These are phyloP conservation scores for Cucumis melo DNA, from an alignment of 306 rosid genomes.

Conservation along the genomic window DNA sequence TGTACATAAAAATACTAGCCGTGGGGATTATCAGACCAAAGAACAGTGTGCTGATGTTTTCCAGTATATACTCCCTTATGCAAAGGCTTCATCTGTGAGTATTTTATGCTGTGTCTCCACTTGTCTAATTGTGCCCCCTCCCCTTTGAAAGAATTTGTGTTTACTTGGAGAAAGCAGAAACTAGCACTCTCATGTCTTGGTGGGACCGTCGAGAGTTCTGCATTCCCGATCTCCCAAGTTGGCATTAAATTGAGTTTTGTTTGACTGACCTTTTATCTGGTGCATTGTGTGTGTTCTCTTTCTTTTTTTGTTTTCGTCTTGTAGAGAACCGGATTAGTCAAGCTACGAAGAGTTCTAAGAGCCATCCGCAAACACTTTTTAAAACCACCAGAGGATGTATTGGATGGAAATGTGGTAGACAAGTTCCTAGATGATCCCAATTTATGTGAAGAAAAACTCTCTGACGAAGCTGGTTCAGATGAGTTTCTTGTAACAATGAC, in stretches of 20 bases:
- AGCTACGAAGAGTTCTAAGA: slow-evolving; percentile 89
- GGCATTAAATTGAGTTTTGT: slow-evolving; percentile 2
- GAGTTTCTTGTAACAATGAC: slow-evolving; percentile 77
- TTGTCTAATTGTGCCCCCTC: neutral
- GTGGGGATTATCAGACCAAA: slow-evolving; percentile 87
- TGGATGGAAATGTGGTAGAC: slow-evolving; percentile 75
- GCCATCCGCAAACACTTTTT: slow-evolving; percentile 83
- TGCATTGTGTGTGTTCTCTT: neutral
- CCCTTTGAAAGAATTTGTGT: neutral
- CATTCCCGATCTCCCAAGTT: neutral
- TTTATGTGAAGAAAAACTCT: slow-evolving; percentile 84
- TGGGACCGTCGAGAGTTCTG: neutral
- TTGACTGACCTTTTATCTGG: slow-evolving; percentile 14
- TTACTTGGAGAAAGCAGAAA: neutral
- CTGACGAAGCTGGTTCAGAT: slow-evolving; percentile 92
- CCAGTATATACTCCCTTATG: slow-evolving; percentile 87
- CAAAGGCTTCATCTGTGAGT: slow-evolving; percentile 95
- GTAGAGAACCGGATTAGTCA: slow-evolving; percentile 86
- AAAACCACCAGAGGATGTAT: slow-evolving; percentile 78
- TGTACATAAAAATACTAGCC: slow-evolving; percentile 85
- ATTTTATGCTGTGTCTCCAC: neutral
- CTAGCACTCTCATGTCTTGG: neutral
- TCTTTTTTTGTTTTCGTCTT: neutral
- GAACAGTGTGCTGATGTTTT: slow-evolving; percentile 98
- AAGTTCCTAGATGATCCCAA: slow-evolving; percentile 76